Conservation (phyloP, 495 filamentous ascomycete species). For the Elaphomyces granulatus region DNA sequence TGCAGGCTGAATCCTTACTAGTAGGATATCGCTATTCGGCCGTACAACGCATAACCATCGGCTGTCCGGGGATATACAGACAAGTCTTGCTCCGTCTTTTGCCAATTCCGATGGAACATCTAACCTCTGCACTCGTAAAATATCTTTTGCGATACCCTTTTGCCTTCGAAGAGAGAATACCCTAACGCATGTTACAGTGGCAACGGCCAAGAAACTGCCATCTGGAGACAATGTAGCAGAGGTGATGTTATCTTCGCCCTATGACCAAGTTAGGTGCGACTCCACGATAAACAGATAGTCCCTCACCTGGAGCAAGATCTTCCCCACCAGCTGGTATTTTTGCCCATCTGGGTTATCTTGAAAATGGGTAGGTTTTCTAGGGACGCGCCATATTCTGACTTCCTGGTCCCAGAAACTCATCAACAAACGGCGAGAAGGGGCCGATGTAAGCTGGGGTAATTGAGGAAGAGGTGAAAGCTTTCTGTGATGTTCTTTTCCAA, state of each 20-base stretch:
- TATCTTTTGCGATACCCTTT: slow-evolving; percentile 30
- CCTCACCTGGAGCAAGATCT: slow-evolving; percentile 47
- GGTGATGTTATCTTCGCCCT: slow-evolving; percentile 78
- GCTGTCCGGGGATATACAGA: slow-evolving; percentile 37
- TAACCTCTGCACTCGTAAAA: slow-evolving; percentile 56
- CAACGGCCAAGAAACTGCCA: slow-evolving; percentile 60
- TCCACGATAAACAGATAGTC: not conserved
- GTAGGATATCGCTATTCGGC: slow-evolving; percentile 32
- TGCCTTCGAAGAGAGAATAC: slow-evolving; percentile 44
- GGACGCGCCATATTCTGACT: slow-evolving; percentile 67
- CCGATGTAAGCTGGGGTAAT: slow-evolving; percentile 50
- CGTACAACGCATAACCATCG: slow-evolving; percentile 43
- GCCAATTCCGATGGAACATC: slow-evolving; percentile 34
- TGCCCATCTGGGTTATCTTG: slow-evolving; percentile 32
- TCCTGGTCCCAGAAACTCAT: slow-evolving; percentile 92
- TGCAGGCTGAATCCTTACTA: slow-evolving; percentile 30
- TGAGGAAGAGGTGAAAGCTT: slow-evolving; percentile 71
- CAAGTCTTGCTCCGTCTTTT: slow-evolving; percentile 48
- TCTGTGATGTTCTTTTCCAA: slow-evolving; percentile 67
- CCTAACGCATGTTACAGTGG: slow-evolving; percentile 65
- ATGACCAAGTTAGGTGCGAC: not conserved
- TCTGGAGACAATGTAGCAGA: slow-evolving; percentile 59
- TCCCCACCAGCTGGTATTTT: slow-evolving; percentile 46
- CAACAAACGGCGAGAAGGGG: slow-evolving; percentile 54
- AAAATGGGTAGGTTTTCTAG: slow-evolving; percentile 24